Base-by-base conservation (phyloP, 495 filamentous ascomycete genomes). In the Aspergillus cavernicola region DNA sequence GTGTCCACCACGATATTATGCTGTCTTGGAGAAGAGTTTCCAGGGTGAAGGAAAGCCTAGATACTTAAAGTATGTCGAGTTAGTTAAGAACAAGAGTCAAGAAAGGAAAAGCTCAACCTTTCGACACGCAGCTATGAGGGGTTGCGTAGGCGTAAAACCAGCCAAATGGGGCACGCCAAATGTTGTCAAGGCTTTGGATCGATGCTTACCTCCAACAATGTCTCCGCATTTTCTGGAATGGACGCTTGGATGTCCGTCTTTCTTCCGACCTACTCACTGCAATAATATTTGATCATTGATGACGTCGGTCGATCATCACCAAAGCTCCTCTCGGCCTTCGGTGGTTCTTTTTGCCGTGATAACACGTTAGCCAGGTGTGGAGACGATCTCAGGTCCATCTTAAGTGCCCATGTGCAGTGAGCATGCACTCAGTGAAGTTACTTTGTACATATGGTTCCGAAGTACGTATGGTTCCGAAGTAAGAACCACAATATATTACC, bases 291-390 rank as follows among this genome's bases (percentile, higher is more conserved):
- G 9, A 33, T 19, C n/a, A 29, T 47, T 10, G 44, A 47, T 47
- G 44, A 47, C 44, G 44, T 47, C 44, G 31, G 7, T 48, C 31
- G 41, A 52, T 57, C 48, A 47, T 40, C n/a, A n/a, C n/a, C 43
- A 46, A 2, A 24, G 2, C 1, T 42, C 2, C 26, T 4, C 26
- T 29, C 26, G 26, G 22, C 1, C 20, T 8, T 26, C 39, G 39
- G 39, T 13, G 4, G n/a, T 24, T 24, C 22, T 26, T 13, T 42
- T 42, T 26, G 41, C 24, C 41, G 41, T n/a, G 4, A 37, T 4
- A 2, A 0, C 19, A 13, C 13, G 7, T n/a, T n/a, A n/a, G n/a
- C n/a, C n/a, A n/a, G n/a, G n/a, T n/a, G n/a, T n/a, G n/a, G n/a
- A n/a, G n/a, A n/a, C n/a, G n/a, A n/a, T n/a, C n/a, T n/a, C n/a